Evolutionary conservation across 495 filamentous ascomycete genomes (phyloP).

Genomic region (Xylaria cubensis): DNA sequence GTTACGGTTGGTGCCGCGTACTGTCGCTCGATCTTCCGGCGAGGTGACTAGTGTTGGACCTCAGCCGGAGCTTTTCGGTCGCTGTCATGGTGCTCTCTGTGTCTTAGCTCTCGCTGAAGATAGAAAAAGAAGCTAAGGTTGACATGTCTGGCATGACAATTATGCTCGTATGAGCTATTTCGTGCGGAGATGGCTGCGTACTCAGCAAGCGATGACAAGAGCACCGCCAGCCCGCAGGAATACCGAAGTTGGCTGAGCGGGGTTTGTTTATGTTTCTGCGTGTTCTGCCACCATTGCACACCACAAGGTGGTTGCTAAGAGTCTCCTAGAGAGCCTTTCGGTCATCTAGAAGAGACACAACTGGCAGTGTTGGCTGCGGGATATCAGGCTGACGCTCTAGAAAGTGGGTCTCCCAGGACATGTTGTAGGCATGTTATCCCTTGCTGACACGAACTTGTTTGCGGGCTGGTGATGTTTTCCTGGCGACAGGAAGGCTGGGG

Average conservation of each 20-base stretch:
- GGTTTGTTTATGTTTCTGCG: not conserved
- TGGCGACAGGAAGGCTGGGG: too few species aligned
- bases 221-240: not conserved
- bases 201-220: not conserved
- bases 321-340: slow-evolving; percentile 8
- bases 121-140: not conserved
- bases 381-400: not conserved
- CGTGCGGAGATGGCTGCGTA: not conserved
- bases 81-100: not conserved
- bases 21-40: not conserved
- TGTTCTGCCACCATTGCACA: not conserved
- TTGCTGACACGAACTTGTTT: not conserved
- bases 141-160: not conserved
- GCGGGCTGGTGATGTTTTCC: not conserved
- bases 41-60: not conserved
- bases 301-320: not conserved
- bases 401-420: not conserved
- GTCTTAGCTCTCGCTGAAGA: not conserved
- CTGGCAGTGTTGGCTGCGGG: not conserved
- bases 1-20: not conserved
- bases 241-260: not conserved
- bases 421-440: not conserved
- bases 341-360: not conserved
- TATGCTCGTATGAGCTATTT: not conserved
- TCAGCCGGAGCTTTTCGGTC: not conserved